Evolutionary conservation across 2,329 filamentous ascomycete species (phyloP).

Genomic region (Neonectria sp.): DNA sequence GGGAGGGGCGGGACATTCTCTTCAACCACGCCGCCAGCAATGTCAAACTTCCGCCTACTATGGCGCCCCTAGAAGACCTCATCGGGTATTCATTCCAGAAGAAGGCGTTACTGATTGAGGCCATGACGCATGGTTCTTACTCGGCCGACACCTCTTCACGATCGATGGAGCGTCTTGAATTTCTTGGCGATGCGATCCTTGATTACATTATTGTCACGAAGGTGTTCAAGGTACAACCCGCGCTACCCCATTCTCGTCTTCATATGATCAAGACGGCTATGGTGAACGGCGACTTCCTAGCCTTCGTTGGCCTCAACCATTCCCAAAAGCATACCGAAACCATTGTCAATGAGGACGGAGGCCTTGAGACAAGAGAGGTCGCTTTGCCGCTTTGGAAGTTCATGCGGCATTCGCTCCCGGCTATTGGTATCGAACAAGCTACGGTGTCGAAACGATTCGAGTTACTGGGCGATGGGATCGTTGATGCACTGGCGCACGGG

Average conservation of each 20-base stretch:
- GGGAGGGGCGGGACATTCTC: constrained; percentile 59
- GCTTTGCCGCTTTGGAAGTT: constrained; percentile 75
- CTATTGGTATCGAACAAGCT: constrained; percentile 64
- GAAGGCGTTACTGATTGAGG: constrained; percentile 79
- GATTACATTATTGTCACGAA: constrained; percentile 80
- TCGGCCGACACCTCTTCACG: constrained; percentile 57
- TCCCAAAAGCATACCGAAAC: constrained; percentile 43
- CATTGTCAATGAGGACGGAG: constrained; percentile 31
- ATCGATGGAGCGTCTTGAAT: constrained; percentile 83
- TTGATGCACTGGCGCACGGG: constrained; percentile 64
- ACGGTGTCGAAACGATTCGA: constrained; percentile 62
- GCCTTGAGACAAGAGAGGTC: constrained; percentile 38
- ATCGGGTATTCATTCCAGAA: constrained; percentile 81
- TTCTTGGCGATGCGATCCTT: constrained; percentile 88
- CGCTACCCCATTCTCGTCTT: constrained; percentile 72
- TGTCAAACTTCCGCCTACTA: constrained; percentile 55
- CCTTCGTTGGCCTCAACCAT: constrained; percentile 77
- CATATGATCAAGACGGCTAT: constrained; percentile 82
- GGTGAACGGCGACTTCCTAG: constrained; percentile 86
- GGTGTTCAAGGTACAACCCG: constrained; percentile 65
- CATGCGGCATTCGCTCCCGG: constrained; percentile 71
- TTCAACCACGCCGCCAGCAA: constrained; percentile 57
- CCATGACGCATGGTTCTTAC: constrained; percentile 83
- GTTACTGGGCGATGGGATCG: constrained; percentile 64
- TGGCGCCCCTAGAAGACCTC: constrained; percentile 72